Evolutionary conservation across 345 rosid genomes (phyloP), one percentile per base, ranked within the genome.

Genomic region (Ceriops decandra): DNA sequence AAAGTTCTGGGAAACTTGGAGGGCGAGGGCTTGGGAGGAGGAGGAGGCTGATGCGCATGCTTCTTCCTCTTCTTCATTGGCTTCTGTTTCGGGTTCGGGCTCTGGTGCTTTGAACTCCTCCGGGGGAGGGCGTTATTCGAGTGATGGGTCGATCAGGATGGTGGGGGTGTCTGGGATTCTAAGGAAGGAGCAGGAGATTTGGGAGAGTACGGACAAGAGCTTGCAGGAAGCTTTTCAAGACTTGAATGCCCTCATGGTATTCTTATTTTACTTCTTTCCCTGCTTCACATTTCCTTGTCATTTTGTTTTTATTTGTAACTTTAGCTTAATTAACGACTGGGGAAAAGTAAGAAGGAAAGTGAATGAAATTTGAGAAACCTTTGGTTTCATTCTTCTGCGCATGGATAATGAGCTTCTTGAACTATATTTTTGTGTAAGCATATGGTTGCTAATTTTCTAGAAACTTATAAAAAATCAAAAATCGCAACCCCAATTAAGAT

Each of bases 131-230:
- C 76, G 88, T 22, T 91, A 88, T 51, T 84, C 86, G 30, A 90
- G 82, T 61, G 98, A 91, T 62, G 96, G 91, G 33, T 70, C 86
- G 24, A 88, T 92, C 82, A 86, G 97, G 83, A 80, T 95, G 91
- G 93, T 86, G 24, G 99, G 99, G n/a, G 86, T 95, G 13, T 83
- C 96, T 22, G 96, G 99, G n/a, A 90, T 95, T 35, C 36, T 95
- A 64, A 87, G 96, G 90, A 95, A 91, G 46, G 98, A 95, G 79
- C 92, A 95, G 75, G 92, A 95, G 73, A 83, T 75, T 68, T 95
- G 99, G 98, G 97, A 95, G 79, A 91, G 73, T 68, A 95, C 99
- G 9, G 98, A 90, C 61, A 95, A 88, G 90, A 88, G 88, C 82
- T 82, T 91, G 82, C 97, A 95, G 52, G 96, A 91, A 22, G 99